These are phyloP conservation scores for Quercus tomentella DNA, from an alignment of 331 rosid species.

Conservation along the genomic window DNA sequence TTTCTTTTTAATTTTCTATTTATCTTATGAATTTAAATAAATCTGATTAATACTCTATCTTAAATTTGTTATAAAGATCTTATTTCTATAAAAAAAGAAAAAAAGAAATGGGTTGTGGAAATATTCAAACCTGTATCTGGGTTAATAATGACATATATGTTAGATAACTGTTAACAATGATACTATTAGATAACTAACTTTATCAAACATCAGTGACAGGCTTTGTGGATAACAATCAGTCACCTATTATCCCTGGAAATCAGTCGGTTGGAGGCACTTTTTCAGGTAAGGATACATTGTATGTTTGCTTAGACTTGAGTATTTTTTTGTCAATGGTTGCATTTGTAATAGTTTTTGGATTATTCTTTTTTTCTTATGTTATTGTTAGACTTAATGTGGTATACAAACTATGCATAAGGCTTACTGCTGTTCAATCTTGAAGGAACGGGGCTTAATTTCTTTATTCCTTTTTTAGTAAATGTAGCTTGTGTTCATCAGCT, in stretches of 20 bases:
- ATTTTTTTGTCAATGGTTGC: background rate
- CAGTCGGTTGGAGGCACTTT: background rate
- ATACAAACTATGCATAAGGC: background rate
- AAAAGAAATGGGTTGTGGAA: too few relatives aligned
- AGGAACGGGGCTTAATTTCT: background rate
- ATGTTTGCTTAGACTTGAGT: background rate
- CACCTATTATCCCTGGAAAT: background rate
- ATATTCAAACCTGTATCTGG: too few relatives aligned
- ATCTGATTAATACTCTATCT: too few relatives aligned
- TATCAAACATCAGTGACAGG: background rate
- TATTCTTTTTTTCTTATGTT: background rate
- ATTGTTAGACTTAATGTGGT: background rate
- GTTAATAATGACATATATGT: too few relatives aligned
- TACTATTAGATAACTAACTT: background rate
- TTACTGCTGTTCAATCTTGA: background rate
- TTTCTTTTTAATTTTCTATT: too few relatives aligned
- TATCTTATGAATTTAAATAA: too few relatives aligned
- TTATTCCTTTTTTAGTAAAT: background rate
- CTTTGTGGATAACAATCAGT: constrained; percentile 1
- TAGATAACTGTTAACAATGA: too few relatives aligned
- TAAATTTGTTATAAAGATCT: too few relatives aligned
- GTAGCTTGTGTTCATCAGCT: background rate
- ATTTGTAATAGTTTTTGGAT: background rate
- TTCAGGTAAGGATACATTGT: constrained; percentile 2
- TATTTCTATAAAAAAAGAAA: too few relatives aligned